Conservation (phyloP, 768 basidiomycete genomes). For the Candolleomyces eurysporus region DNA sequence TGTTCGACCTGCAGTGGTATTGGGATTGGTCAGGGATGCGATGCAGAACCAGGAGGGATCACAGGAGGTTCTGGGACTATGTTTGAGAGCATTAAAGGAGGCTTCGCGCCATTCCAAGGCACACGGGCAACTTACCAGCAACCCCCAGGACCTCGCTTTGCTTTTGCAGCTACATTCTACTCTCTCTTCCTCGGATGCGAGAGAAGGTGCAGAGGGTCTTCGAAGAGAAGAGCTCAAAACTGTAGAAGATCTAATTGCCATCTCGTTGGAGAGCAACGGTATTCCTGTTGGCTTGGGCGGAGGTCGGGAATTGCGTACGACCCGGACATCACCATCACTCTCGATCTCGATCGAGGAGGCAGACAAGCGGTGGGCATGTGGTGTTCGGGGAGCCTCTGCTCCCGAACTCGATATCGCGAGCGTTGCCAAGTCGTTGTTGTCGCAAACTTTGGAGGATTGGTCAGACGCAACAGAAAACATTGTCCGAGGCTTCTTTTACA, state of each 20-base stretch:
- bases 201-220: constrained; percentile 27
- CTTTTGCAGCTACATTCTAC: background rate
- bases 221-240: constrained; percentile 14
- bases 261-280: background rate
- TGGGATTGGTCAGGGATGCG: background rate
- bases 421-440: background rate
- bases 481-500: background rate
- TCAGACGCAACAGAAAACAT: constrained; percentile 1
- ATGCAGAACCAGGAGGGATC: background rate
- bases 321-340: no score
- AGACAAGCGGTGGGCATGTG: no score
- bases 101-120: background rate
- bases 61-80: background rate
- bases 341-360: no score
- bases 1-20: constrained; percentile 27
- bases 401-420: background rate
- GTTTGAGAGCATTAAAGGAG: background rate
- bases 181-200: background rate
- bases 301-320: background rate
- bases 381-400: no score
- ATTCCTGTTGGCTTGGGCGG: background rate
- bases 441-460: background rate
- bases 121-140: background rate
- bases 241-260: constrained; percentile 40
- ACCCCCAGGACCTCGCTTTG: background rate